phyloP scores from a whole-genome alignment of 257 asterid species.

The Plantago ovata region DNA sequence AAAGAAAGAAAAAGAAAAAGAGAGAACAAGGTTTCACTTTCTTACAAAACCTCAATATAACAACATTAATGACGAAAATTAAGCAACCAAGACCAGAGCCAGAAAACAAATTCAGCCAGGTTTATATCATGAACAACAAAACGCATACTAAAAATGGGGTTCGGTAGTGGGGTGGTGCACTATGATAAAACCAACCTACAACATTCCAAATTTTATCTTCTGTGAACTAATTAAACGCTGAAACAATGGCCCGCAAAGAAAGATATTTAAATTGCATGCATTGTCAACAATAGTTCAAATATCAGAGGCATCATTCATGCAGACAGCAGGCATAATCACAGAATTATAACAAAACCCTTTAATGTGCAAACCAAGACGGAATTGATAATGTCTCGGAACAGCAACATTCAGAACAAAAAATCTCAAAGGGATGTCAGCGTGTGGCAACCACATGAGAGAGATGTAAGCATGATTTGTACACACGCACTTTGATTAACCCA shows the following conservation, averaged over 20 bases:
- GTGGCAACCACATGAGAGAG: neutral
- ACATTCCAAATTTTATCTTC: slow-evolving; percentile 9
- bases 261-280: neutral
- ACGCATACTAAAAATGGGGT: neutral
- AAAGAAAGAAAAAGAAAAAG: too few species aligned
- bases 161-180: too few species aligned
- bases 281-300: slow-evolving; percentile 1
- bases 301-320: neutral
- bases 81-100: neutral
- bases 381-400: neutral
- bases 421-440: neutral
- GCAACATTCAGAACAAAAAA: neutral
- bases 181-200: slow-evolving; percentile 82
- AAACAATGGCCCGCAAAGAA: slow-evolving; percentile 1
- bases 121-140: too few species aligned
- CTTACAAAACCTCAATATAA: neutral
- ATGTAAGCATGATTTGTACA: neutral
- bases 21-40: too few species aligned
- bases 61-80: neutral
- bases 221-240: slow-evolving; percentile 3
- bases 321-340: neutral
- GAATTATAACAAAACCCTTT: neutral
- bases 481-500: neutral
- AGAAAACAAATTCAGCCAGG: neutral
- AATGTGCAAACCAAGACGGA: too few species aligned